Base-by-base conservation (phyloP, 495 filamentous ascomycete species). In the Penicillium arizonense region DNA sequence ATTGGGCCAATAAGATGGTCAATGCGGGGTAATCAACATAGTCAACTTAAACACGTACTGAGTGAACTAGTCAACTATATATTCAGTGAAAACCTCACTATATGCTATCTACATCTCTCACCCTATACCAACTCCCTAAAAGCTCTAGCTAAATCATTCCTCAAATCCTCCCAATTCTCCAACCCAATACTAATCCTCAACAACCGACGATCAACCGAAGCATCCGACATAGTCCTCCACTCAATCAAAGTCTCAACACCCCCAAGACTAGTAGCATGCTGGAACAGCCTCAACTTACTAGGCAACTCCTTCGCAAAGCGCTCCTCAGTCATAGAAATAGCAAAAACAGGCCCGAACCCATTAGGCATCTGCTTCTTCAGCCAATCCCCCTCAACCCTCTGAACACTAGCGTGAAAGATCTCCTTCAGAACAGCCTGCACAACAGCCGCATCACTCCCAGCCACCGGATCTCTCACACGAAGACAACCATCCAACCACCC, bases 241-340 rank as follows among this genome's bases (percentile, higher is more conserved):
- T 62, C 79, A 62, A 98, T 88, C 78, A 97, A 72, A 57, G 87
- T 91, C 82, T 98, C 94, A 9, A 97, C 91, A 2, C 93, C 91
- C 4, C 94, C 94, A 5, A 98, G 70, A 68, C 87, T 92, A 13
- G 94, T 98, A 6, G 94, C 92, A 78, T 98, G 94, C 57, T 96
- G 89, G 76, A 97, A 98, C 45, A 91, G 80, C 23, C 78, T 53
- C 63, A 97, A 65, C 72, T 88, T 84, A 59, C 85, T 87, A 21
- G 94, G 94, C 47, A 98, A 65, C 35, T 73, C 68, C 33, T 78
- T 76, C 3, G 94, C 93, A 39, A 81, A 63, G 5, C 71, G 68
- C 58, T 81, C 77, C 4, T 74, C 73, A 52, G 80, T 78, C 78
- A 89, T 81, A 12, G 67, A 73, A 35, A 96, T 78, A 1, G 87